These are phyloP conservation scores for Anthostomella pinea DNA, from an alignment of 2,329 filamentous ascomycete genomes.

Conservation along the genomic window DNA sequence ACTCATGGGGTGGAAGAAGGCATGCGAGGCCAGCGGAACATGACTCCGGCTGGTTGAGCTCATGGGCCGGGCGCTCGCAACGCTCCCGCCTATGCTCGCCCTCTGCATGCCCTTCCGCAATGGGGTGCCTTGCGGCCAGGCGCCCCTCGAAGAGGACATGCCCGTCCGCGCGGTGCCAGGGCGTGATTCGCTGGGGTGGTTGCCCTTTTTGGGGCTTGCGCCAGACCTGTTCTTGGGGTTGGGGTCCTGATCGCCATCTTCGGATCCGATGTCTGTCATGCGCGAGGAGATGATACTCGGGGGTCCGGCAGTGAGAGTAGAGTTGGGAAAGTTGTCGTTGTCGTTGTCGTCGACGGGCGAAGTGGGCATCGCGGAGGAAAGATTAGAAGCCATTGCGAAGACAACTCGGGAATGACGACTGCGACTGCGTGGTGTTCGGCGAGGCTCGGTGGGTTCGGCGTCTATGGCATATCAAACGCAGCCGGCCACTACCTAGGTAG, in stretches of 20 bases:
- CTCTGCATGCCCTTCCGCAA: constrained; percentile 51
- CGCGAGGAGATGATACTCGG: constrained; percentile 69
- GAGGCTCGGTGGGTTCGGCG: no score
- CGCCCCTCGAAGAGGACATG: constrained; percentile 46
- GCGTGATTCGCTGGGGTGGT: constrained; percentile 47
- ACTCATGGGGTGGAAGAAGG: constrained; percentile 96
- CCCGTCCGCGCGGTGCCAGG: constrained; percentile 54
- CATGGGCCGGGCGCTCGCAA: constrained; percentile 48
- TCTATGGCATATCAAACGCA: no score
- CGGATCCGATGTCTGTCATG: constrained; percentile 63
- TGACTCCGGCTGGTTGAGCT: constrained; percentile 79
- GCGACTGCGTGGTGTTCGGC: no score
- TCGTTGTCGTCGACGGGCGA: constrained; percentile 40
- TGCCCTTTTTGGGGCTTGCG: constrained; percentile 31
- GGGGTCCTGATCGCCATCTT: constrained; percentile 46
- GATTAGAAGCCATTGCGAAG: constrained; percentile 38
- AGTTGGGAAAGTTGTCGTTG: constrained; percentile 37
- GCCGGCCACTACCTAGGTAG: no score
- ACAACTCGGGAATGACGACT: background rate
- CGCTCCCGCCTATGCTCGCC: constrained; percentile 41
- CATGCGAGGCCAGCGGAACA: constrained; percentile 84
- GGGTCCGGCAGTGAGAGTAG: constrained; percentile 46
- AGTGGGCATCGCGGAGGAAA: constrained; percentile 32
- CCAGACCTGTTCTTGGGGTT: constrained; percentile 29
- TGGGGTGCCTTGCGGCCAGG: constrained; percentile 54